A percentile compares a stretch with the other conserved stretches of the same genome.
These are phyloP conservation scores for Globisporangium solare DNA, from an alignment of 352 stramenopile species.

Conservation along the genomic window DNA sequence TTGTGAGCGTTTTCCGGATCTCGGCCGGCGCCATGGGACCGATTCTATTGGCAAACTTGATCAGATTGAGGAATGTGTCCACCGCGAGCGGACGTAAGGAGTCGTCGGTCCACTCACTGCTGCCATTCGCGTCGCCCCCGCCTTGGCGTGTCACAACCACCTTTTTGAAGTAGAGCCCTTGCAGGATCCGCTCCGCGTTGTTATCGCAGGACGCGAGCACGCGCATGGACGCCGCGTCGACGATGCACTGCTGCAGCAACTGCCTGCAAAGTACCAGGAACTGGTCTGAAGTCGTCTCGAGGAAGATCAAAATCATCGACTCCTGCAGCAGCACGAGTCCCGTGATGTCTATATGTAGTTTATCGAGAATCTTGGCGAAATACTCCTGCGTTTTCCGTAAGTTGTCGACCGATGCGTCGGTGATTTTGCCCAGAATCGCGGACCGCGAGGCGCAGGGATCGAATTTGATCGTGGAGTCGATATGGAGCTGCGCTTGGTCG, in stretches of 20 bases:
- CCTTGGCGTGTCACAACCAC: slow-evolving; percentile 23
- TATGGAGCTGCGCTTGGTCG: slow-evolving; percentile 5
- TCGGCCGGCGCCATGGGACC: slow-evolving; percentile 40
- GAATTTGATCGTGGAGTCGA: slow-evolving; percentile 26
- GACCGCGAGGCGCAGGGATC: slow-evolving; percentile 42
- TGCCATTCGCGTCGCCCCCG: slow-evolving; percentile 13
- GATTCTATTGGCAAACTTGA: slow-evolving; percentile 64
- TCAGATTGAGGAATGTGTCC: slow-evolving; percentile 46
- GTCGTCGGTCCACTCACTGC: slow-evolving; percentile 41
- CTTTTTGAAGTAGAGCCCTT: slow-evolving; percentile 69
- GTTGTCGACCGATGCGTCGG: slow-evolving; percentile 37
- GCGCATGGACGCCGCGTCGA: slow-evolving; percentile 38
- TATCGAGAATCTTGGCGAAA: slow-evolving; percentile 51
- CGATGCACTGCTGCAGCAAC: slow-evolving; percentile 28
- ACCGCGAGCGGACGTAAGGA: slow-evolving; percentile 32
- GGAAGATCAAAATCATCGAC: slow-evolving; percentile 40
- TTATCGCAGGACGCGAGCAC: slow-evolving; percentile 64
- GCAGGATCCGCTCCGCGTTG: slow-evolving; percentile 38
- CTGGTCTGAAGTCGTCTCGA: slow-evolving; percentile 56
- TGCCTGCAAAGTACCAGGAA: slow-evolving; percentile 44
- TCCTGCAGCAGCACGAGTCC: slow-evolving; percentile 57
- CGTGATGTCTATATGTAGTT: slow-evolving; percentile 50
- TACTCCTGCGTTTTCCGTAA: slow-evolving; percentile 57
- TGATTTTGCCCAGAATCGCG: slow-evolving; percentile 33
- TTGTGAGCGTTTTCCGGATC: slow-evolving; percentile 55